A percentile compares a stretch with the other conserved stretches of the same genome.
phyloP scores from a whole-genome alignment of 306 rosid genomes.

The Gastrolobium bilobum region DNA sequence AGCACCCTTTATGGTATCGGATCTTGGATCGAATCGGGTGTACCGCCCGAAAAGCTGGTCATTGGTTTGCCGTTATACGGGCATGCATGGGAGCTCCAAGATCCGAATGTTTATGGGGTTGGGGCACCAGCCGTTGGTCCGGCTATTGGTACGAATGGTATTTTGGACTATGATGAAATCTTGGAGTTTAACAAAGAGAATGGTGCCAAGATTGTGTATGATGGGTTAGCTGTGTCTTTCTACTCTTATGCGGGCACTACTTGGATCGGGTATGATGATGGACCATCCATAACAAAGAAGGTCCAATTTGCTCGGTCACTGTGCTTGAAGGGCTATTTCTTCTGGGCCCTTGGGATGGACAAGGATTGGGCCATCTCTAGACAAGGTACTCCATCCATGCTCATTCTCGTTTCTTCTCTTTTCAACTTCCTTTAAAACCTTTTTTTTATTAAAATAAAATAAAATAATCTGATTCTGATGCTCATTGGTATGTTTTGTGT shows the following conservation, averaged over 20 bases:
- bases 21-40: slow-evolving; percentile 77
- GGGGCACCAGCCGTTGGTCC: slow-evolving; percentile 65
- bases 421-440: too few relatives aligned
- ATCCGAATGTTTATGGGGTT: slow-evolving; percentile 54
- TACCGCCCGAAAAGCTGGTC: slow-evolving; percentile 61
- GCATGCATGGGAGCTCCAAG: slow-evolving; percentile 65
- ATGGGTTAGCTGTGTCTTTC: slow-evolving; percentile 57
- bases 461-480: neutral
- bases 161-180: slow-evolving; percentile 58
- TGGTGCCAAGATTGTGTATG: slow-evolving; percentile 58
- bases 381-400: slow-evolving; percentile 53
- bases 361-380: slow-evolving; percentile 70
- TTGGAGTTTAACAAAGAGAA: slow-evolving; percentile 54
- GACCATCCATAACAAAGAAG: slow-evolving; percentile 54
- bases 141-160: slow-evolving; percentile 62
- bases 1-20: slow-evolving; percentile 64
- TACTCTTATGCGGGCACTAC: slow-evolving; percentile 66
- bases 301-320: slow-evolving; percentile 56
- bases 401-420: too few relatives aligned
- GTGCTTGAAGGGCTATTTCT: slow-evolving; percentile 81
- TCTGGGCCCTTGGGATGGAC: slow-evolving; percentile 85
- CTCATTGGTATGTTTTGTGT: neutral
- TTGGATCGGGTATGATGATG: slow-evolving; percentile 89
- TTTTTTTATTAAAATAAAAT: too few relatives aligned
- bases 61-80: slow-evolving; percentile 85